Base-by-base conservation (phyloP, 1,284 basidiomycete species). In the Athelia sp. region DNA sequence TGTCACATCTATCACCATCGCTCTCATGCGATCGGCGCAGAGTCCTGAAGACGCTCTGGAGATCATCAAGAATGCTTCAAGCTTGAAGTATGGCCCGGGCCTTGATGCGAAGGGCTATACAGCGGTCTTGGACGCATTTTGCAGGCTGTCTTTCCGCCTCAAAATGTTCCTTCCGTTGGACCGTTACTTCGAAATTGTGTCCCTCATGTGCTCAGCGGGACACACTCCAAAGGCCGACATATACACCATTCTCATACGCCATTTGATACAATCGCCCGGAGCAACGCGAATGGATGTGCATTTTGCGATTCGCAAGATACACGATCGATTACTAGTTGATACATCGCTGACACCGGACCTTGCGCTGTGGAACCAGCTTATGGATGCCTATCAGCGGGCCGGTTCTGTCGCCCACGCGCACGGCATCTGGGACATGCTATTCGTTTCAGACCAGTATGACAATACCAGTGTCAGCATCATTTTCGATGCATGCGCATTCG, bases 301-400 rank as follows among this genome's bases (percentile, higher is more conserved):
- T 10, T 62, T 58, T 4, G 68, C 73, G 23, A 77, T 90, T 38
- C 78, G 81, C n/a, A 78, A 84, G 22, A 75, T 87, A 17, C 93
- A 97, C 63, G 81, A 89, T 52, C 72, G 87, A 48, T 75, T 97
- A 57, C 85, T 84, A 43, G 72, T 93, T 38, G 93, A 97, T 60
- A 74, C 84, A 9, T 74, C 76, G 17, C 70, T 96, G 52, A 76
- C 81, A 18, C 89, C 91, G 2, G 87, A 94, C 59, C 73, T 82
- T 11, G 68, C 73, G 1, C 74, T 94, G n/a, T 84, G 89, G 75
- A 96, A 94, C 61, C 81, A 90, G 56, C 72, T 98, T 51, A 93
- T 98, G 89, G 84, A 91, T 63, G 87, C 91, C 1, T 98, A 97
- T 67, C 84, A 89, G 57, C 82, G 84, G 19, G 75, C 84, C 3